Evolutionary conservation across 768 basidiomycete species (phyloP).

Genomic region (Suillus subluteus): DNA sequence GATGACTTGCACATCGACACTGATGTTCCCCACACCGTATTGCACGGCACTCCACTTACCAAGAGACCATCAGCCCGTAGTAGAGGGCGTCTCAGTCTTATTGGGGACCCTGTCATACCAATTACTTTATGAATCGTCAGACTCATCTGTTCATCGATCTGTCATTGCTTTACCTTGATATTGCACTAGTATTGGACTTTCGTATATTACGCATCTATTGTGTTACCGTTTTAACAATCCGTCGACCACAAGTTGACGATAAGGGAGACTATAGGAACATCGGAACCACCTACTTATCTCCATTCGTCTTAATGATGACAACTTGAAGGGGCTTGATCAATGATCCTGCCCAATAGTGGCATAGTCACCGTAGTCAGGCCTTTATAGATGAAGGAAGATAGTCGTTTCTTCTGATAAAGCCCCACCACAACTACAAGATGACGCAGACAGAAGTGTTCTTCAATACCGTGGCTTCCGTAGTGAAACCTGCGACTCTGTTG

Average conservation of each 20-base stretch:
- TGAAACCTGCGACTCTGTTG: slow-evolving; percentile 33
- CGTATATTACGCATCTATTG: slow-evolving; percentile 9
- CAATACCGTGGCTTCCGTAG: slow-evolving; percentile 35
- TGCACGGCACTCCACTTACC: slow-evolving; percentile 58
- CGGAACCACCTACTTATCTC: not conserved
- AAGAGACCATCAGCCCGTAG: slow-evolving; percentile 63
- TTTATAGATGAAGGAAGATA: not conserved
- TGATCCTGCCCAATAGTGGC: not conserved
- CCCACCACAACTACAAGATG: slow-evolving; percentile 8
- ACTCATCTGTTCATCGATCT: slow-evolving; percentile 6
- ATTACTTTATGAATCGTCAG: slow-evolving; percentile 13
- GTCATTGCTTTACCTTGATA: slow-evolving; percentile 8
- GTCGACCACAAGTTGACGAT: not conserved
- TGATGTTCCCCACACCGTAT: slow-evolving; percentile 32
- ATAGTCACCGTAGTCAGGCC: not conserved
- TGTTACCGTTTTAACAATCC: not conserved
- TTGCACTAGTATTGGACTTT: slow-evolving; percentile 8
- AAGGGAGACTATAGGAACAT: not conserved
- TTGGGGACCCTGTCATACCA: slow-evolving; percentile 31
- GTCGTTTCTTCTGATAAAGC: not conserved
- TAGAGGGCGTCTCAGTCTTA: slow-evolving; percentile 55
- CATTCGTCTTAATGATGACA: not conserved
- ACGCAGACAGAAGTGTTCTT: slow-evolving; percentile 14
- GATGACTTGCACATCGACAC: slow-evolving; percentile 41
- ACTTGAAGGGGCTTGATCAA: not conserved